Conservation (phyloP, 106 monocot species). For the Allium sativum region DNA sequence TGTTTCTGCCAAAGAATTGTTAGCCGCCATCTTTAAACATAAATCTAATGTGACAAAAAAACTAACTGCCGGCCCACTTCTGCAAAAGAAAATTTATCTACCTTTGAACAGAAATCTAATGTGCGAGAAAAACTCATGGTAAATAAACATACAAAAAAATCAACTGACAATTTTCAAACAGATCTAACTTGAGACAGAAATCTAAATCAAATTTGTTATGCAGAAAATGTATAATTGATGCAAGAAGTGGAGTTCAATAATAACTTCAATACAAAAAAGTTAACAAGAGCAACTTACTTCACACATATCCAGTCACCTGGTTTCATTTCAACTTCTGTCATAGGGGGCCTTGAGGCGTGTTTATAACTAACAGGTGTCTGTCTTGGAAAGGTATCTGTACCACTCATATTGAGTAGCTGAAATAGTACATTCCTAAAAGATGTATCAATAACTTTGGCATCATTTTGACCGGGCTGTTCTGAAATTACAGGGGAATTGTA, state of each 20-base stretch:
- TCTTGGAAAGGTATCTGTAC: constrained; percentile 14
- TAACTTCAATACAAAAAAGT: background rate
- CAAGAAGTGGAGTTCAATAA: too few relatives aligned
- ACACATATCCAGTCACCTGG: constrained; percentile 87
- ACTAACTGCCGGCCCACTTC: too few relatives aligned
- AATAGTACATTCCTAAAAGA: constrained; percentile 43
- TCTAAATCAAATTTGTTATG: background rate
- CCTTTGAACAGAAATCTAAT: too few relatives aligned
- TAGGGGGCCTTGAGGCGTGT: constrained; percentile 27
- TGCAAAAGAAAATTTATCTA: too few relatives aligned
- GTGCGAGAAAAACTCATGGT: too few relatives aligned
- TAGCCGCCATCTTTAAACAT: too few relatives aligned
- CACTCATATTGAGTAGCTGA: constrained; percentile 49
- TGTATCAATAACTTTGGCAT: constrained; percentile 36
- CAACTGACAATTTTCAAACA: too few relatives aligned
- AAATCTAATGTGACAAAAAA: too few relatives aligned
- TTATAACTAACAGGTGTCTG: constrained; percentile 15
- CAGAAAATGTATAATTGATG: constrained; percentile 3
- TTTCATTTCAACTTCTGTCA: constrained; percentile 74
- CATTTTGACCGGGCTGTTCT: constrained; percentile 8
- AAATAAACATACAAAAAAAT: too few relatives aligned
- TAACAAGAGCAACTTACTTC: constrained; percentile 48
- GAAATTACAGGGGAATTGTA: constrained; percentile 10
- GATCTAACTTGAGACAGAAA: too few relatives aligned
- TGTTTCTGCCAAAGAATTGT: too few relatives aligned